phyloP scores from a whole-genome alignment of 768 basidiomycete species.

The Baorangia bicolor region DNA sequence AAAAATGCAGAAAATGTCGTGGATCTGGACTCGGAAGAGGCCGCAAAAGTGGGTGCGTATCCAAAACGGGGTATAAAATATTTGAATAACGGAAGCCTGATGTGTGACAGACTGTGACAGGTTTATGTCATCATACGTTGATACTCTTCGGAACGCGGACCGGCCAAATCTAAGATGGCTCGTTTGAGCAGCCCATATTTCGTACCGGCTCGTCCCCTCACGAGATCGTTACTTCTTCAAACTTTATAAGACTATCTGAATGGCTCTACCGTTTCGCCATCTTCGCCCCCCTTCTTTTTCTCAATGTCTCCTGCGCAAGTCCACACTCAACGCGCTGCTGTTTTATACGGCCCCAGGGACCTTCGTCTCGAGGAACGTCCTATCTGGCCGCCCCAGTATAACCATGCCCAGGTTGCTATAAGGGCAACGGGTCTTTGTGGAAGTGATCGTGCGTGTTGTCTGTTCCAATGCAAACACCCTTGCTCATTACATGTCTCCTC shows the following conservation, averaged over 20 bases:
- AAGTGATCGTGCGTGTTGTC: constrained; percentile 58
- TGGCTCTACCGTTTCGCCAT: constrained; percentile 25
- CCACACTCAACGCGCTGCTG: constrained; percentile 64
- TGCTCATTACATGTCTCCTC: constrained; percentile 3
- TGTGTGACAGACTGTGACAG: constrained; percentile 22
- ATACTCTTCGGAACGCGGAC: constrained; percentile 34
- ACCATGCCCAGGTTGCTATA: constrained; percentile 79
- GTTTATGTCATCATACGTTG: constrained; percentile 29
- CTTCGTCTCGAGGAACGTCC: constrained; percentile 75
- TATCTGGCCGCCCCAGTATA: constrained; percentile 66
- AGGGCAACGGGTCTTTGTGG: constrained; percentile 90
- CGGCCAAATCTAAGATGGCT: constrained; percentile 24
- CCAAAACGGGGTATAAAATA: constrained; percentile 26
- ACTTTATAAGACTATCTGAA: constrained; percentile 35
- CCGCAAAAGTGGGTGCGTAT: constrained; percentile 8
- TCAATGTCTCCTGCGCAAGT: constrained; percentile 49
- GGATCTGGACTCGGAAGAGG: constrained; percentile 13
- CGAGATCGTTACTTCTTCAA: constrained; percentile 33
- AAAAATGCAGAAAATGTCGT: constrained; percentile 9
- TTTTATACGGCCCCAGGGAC: constrained; percentile 83
- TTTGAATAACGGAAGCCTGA: constrained; percentile 22
- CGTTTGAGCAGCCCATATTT: constrained; percentile 25
- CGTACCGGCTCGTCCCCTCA: constrained; percentile 33
- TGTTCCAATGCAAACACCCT: not conserved
- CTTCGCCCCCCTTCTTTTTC: constrained; percentile 18